phyloP scores from a whole-genome alignment of 2,329 filamentous ascomycete species.

The Coccinonectria pachysandricola region DNA sequence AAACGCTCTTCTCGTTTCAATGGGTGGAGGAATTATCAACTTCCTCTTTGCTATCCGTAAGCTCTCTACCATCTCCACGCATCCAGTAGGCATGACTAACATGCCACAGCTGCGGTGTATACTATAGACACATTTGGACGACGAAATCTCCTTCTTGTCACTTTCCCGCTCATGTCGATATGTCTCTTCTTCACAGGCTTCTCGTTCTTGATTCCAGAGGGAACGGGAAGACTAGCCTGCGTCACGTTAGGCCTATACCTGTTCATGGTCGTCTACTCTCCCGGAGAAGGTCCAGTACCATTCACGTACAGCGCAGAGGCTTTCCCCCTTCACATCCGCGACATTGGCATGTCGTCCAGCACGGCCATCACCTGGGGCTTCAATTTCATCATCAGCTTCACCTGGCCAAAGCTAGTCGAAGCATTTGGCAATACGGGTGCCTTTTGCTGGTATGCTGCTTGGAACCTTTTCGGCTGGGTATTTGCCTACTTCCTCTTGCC shows the following conservation, averaged over 20 bases:
- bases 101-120: conserved; percentile 44
- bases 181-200: conserved; percentile 44
- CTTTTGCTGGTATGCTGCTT: conserved; percentile 30
- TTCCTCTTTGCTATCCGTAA: conserved; percentile 49
- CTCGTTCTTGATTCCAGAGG: conserved; percentile 31
- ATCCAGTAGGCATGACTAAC: no score
- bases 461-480: conserved; percentile 25
- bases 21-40: conserved; percentile 47
- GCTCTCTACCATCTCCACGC: no score
- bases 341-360: conserved; percentile 42
- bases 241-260: conserved; percentile 29
- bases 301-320: conserved; percentile 52
- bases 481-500: conserved; percentile 25
- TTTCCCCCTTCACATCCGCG: conserved; percentile 45
- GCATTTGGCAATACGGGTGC: conserved; percentile 23
- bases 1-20: conserved; percentile 40
- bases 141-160: conserved; percentile 44
- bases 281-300: conserved; percentile 46
- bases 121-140: conserved; percentile 51
- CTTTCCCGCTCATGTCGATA: conserved; percentile 47
- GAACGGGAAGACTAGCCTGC: conserved; percentile 19
- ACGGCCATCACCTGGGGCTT: conserved; percentile 32
- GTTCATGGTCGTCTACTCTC: conserved; percentile 32
- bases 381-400: conserved; percentile 28
- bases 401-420: conserved; percentile 18